These are phyloP conservation scores for Acrocalymma vagum DNA, from an alignment of 2,329 filamentous ascomycete species.

Conservation along the genomic window DNA sequence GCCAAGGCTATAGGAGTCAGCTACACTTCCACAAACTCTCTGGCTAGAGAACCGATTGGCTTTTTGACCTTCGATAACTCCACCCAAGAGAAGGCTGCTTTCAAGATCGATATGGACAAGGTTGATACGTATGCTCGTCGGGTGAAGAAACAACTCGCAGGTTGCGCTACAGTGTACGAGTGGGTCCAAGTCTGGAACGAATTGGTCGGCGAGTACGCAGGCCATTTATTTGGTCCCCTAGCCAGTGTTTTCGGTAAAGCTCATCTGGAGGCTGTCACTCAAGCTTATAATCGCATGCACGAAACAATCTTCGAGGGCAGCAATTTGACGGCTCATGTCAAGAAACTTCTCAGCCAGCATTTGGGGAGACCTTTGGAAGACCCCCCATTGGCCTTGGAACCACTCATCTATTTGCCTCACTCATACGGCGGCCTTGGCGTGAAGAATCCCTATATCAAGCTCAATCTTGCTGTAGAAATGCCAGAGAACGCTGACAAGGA, in stretches of 20 bases:
- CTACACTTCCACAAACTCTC: not conserved
- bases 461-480: slow-evolving; percentile 27
- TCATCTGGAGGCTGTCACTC: slow-evolving; percentile 31
- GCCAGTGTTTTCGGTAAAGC: slow-evolving; percentile 31
- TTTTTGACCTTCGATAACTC: slow-evolving; percentile 15
- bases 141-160: slow-evolving; percentile 29
- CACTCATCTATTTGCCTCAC: slow-evolving; percentile 35
- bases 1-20: slow-evolving; percentile 24
- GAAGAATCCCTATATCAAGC: slow-evolving; percentile 33
- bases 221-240: slow-evolving; percentile 37
- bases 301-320: slow-evolving; percentile 27
- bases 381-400: slow-evolving; percentile 24
- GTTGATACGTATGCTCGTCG: slow-evolving; percentile 24
- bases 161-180: slow-evolving; percentile 27
- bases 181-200: slow-evolving; percentile 41
- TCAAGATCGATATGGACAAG: slow-evolving; percentile 18
- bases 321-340: slow-evolving; percentile 30
- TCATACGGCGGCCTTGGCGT: slow-evolving; percentile 39
- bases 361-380: slow-evolving; percentile 1
- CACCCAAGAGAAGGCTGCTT: not conserved
- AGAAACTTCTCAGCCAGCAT: slow-evolving; percentile 18
- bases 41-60: slow-evolving; percentile 20
- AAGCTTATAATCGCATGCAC: slow-evolving; percentile 30
- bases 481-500: slow-evolving; percentile 7
- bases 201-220: slow-evolving; percentile 31